Evolutionary conservation across 495 filamentous ascomycete species (phyloP).

Genomic region (Aeminium ludgeri): DNA sequence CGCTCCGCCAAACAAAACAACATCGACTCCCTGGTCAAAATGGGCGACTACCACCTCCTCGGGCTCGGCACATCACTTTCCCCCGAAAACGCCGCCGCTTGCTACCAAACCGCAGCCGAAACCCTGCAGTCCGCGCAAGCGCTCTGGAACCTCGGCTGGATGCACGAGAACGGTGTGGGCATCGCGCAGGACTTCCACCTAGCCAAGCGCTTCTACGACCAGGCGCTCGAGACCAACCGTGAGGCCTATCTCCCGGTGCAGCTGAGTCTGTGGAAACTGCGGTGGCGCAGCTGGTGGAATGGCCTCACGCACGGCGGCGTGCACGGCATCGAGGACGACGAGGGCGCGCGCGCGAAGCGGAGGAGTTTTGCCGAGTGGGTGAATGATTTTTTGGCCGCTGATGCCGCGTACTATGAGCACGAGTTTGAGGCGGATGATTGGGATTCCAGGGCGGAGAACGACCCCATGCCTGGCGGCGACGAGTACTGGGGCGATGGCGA

Average conservation of each 20-base stretch:
- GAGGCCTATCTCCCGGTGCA: conserved; percentile 94
- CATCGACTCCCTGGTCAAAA: conserved; percentile 87
- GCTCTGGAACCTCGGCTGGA: conserved; percentile 95
- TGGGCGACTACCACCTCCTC: conserved; percentile 88
- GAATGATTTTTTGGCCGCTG: conserved; percentile 62
- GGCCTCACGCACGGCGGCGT: conserved; percentile 73
- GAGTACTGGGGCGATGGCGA: conserved; percentile 46
- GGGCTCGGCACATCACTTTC: conserved; percentile 52
- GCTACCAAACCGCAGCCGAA: conserved; percentile 84
- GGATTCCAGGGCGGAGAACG: conserved; percentile 24
- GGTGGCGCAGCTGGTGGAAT: conserved; percentile 81
- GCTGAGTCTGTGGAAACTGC: conserved; percentile 70
- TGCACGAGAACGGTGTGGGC: conserved; percentile 95
- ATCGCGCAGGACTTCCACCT: conserved; percentile 93
- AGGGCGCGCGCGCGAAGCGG: conserved; percentile 43
- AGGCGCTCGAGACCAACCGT: conserved; percentile 67
- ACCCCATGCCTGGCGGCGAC: conserved; percentile 32
- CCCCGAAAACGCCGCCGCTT: conserved; percentile 70
- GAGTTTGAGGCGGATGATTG: conserved; percentile 34
- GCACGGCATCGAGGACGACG: conserved; percentile 74
- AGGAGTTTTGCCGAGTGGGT: conserved; percentile 75
- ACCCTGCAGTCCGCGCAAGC: conserved; percentile 84
- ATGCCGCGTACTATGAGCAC: conserved; percentile 42
- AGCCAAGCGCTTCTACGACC: conserved; percentile 89
- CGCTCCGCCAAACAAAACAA: conserved; percentile 86